Conservation (phyloP, 1,139 yeast genomes). For the Candida tetrigidarum region DNA sequence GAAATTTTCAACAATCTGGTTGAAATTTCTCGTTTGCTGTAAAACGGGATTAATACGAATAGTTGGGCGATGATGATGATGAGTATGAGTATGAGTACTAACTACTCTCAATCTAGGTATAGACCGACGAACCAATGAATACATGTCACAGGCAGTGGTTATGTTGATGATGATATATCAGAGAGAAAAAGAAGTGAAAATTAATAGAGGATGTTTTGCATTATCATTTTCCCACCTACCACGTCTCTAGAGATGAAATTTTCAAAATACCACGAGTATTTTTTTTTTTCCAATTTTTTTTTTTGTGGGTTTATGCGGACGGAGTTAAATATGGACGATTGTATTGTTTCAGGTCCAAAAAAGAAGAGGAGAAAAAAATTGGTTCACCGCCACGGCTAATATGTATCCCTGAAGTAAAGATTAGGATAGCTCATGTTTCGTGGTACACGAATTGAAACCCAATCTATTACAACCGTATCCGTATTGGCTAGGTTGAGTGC, state of each 20-base stretch:
- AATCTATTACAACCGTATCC: no score
- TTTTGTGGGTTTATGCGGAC: background rate
- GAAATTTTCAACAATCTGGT: constrained; percentile 25
- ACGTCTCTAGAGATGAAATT: constrained; percentile 5
- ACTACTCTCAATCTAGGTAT: constrained; percentile 2
- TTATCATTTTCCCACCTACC: background rate
- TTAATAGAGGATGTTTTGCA: no score
- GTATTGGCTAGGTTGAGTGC: no score
- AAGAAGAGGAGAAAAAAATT: no score
- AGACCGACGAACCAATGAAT: constrained; percentile 7
- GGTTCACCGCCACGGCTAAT: no score
- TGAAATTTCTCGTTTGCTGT: constrained; percentile 6
- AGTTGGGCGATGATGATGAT: no score
- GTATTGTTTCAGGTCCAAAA: background rate
- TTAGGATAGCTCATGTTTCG: no score
- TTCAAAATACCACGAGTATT: background rate
- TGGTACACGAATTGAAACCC: no score
- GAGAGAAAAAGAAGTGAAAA: background rate
- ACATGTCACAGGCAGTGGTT: no score
- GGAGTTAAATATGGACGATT: background rate
- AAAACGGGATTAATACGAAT: background rate
- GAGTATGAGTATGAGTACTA: no score
- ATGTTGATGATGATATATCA: background rate
- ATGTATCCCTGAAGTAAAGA: no score
- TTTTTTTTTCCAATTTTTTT: background rate